Evolutionary conservation across 2,329 filamentous ascomycete genomes (phyloP), one percentile per base, ranked within the genome.

Genomic region (Fusarium sp.): DNA sequence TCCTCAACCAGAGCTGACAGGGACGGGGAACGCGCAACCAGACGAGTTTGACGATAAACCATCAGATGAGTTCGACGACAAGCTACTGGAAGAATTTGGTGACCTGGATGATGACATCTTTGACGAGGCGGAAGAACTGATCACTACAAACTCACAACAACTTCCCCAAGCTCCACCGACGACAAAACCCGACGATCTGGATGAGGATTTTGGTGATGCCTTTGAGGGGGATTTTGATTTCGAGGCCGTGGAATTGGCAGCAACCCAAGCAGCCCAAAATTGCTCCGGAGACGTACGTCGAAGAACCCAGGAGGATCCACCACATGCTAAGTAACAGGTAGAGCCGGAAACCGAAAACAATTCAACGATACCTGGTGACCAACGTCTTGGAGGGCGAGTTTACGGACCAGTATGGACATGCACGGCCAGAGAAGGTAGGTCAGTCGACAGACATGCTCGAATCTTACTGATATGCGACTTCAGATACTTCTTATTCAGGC

Each of bases 331-430:
- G 83, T 75, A 76, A 80, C 80, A 78, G 82, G 83, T 86, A 91
- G 91, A 88, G 85, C 76, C 81, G 85, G 76, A 91, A 89, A 77
- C 82, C 85, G 71, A 90, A 88, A 81, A 88, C 90, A 46, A 96
- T 97, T 74, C 93, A 97, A 79, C 90, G 95, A 69, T 97, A 97
- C 80, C 83, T 94, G 66, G 86, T 97, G 72, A 91, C 89, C 68
- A 88, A 90, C 74, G 87, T 94, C 69, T 81, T 91, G 62, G 87
- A 92, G 63, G 87, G 86, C 70, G 84, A 89, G 44, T 97, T 92
- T 77, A 81, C 82, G 59, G 88, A 90, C 77, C 82, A 86, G 21
- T 85, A 83, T 68, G 89, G 90, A 43, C 83, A 86, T 67, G 78
- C 81, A 48, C 83, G 83, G 49, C 83, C 83, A 42, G 91, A 97